phyloP scores from a whole-genome alignment of 768 basidiomycete genomes.

The Macrolepiota dolichaula region DNA sequence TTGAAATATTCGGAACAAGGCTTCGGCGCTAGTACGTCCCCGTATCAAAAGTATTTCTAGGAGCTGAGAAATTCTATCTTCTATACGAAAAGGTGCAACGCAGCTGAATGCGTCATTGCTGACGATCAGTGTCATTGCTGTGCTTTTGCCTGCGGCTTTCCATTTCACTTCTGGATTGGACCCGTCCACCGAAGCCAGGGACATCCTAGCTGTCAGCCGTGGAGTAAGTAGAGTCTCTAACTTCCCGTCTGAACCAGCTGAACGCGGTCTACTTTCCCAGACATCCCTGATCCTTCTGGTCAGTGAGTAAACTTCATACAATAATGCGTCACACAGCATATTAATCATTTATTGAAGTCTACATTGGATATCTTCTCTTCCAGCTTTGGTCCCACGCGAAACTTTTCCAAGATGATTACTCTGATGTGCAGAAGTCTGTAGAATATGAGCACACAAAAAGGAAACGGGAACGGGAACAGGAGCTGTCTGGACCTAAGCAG shows the following conservation, averaged over 20 bases:
- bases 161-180: constrained; percentile 44
- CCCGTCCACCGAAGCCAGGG: constrained; percentile 27
- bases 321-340: not conserved
- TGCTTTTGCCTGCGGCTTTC: constrained; percentile 79
- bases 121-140: constrained; percentile 75
- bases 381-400: constrained; percentile 73
- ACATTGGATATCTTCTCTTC: constrained; percentile 72
- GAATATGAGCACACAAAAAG: constrained; percentile 31
- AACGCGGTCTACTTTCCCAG: constrained; percentile 26
- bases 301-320: constrained; percentile 39
- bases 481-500: constrained; percentile 3
- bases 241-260: not conserved
- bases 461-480: constrained; percentile 21
- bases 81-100: constrained; percentile 40
- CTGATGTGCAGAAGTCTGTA: constrained; percentile 30
- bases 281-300: constrained; percentile 75
- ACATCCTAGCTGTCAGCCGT: constrained; percentile 67
- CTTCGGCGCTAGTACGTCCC: constrained; percentile 65
- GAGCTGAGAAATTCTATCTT: not conserved
- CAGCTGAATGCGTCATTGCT: constrained; percentile 76
- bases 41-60: constrained; percentile 7
- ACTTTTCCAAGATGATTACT: constrained; percentile 56
- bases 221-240: constrained; percentile 48
- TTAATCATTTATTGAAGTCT: constrained; percentile 52
- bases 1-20: constrained; percentile 77